Evolutionary conservation across 495 filamentous ascomycete genomes (phyloP).

Genomic region (Daldinia caldariorum): DNA sequence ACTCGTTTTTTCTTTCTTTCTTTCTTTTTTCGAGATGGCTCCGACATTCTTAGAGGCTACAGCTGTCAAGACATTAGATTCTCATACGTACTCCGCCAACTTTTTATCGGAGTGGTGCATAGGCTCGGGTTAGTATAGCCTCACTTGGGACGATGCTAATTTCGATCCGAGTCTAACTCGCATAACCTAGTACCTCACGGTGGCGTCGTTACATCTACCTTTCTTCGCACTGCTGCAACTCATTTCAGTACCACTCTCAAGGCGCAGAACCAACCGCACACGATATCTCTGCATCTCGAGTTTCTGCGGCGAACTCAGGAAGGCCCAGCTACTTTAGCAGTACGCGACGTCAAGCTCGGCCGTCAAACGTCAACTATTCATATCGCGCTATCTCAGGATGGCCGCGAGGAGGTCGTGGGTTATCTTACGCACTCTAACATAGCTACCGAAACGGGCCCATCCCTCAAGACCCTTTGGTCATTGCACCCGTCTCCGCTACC

Average conservation of each 20-base stretch:
- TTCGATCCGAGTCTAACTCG: not conserved
- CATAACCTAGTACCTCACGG: conserved; percentile 74
- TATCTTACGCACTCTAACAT: conserved; percentile 74
- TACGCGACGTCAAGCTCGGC: conserved; percentile 77
- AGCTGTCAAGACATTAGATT: conserved; percentile 60
- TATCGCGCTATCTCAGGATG: conserved; percentile 64
- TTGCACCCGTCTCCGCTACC: conserved; percentile 56
- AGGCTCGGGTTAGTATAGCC: conserved; percentile 63
- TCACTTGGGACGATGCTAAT: not conserved
- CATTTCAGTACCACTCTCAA: conserved; percentile 74
- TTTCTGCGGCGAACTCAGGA: conserved; percentile 76
- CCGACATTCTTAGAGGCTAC: conserved; percentile 68
- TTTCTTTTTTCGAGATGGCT: conserved; percentile 28
- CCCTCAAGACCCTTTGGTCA: conserved; percentile 62
- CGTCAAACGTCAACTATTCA: conserved; percentile 75
- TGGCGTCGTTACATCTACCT: conserved; percentile 72
- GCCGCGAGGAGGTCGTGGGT: conserved; percentile 68
- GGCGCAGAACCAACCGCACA: conserved; percentile 69
- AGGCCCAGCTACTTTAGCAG: conserved; percentile 66
- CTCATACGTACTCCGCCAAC: conserved; percentile 68
- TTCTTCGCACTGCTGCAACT: conserved; percentile 66
- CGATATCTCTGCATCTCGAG: conserved; percentile 70
- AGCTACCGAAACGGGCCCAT: conserved; percentile 65
- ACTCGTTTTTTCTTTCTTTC: too few species aligned
- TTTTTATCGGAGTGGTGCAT: conserved; percentile 77